Conservation (phyloP, 1,284 basidiomycete genomes). For the Malassezia pachydermatis region DNA sequence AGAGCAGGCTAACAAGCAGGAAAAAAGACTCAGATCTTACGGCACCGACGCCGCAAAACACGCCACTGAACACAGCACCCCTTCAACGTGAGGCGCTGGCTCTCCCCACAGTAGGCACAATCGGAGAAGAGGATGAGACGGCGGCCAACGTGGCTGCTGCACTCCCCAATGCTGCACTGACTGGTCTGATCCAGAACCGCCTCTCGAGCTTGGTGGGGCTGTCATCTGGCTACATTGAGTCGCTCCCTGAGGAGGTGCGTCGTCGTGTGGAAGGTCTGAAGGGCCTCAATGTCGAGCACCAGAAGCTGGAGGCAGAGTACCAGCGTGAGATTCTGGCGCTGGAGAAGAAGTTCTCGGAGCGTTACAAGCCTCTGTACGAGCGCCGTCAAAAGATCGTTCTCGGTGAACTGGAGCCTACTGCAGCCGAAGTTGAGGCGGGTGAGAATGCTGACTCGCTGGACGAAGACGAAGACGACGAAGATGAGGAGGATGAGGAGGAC, state of each 20-base stretch:
- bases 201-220: slow-evolving; percentile 63
- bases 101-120: slow-evolving; percentile 52
- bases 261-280: slow-evolving; percentile 82
- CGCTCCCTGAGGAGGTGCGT: slow-evolving; percentile 70
- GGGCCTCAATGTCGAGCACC: slow-evolving; percentile 85
- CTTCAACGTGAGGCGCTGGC: slow-evolving; percentile 54
- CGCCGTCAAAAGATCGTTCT: slow-evolving; percentile 73
- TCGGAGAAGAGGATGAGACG: slow-evolving; percentile 41
- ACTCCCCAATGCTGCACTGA: slow-evolving; percentile 43
- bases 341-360: slow-evolving; percentile 88
- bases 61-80: slow-evolving; percentile 62
- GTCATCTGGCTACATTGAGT: slow-evolving; percentile 77
- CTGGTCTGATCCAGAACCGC: slow-evolving; percentile 49
- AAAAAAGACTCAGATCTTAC: slow-evolving; percentile 39
- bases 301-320: slow-evolving; percentile 85
- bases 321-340: slow-evolving; percentile 91
- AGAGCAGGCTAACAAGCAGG: slow-evolving; percentile 13
- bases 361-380: slow-evolving; percentile 77
- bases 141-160: slow-evolving; percentile 5
- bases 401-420: slow-evolving; percentile 64
- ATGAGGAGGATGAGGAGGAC: slow-evolving; percentile 27
- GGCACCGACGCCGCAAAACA: slow-evolving; percentile 72
- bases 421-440: slow-evolving; percentile 73
- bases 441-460: slow-evolving; percentile 56
- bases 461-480: slow-evolving; percentile 52